phyloP scores from a whole-genome alignment of 352 stramenopile species.

The Phytopythium aichiense region DNA sequence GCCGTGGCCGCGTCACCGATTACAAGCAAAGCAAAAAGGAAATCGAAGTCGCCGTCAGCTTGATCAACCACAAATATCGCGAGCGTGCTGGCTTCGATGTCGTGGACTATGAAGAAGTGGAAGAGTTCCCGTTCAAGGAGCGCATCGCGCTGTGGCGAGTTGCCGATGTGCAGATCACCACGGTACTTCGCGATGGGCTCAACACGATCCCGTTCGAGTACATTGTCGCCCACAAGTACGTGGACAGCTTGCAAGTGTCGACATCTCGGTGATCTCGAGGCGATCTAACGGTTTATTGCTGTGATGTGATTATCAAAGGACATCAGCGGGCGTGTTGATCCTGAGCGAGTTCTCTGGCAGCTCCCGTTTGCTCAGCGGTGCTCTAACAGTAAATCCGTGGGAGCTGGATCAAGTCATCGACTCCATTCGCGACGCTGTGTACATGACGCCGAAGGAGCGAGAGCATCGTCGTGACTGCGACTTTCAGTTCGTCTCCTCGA shows the following conservation, averaged over 20 bases:
- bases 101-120: conserved; percentile 74
- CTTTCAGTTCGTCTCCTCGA: conserved; percentile 70
- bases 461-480: conserved; percentile 73
- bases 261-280: background rate
- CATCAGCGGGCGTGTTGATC: conserved; percentile 86
- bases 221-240: conserved; percentile 73
- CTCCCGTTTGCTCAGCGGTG: conserved; percentile 93
- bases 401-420: conserved; percentile 86
- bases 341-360: conserved; percentile 97
- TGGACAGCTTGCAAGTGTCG: background rate
- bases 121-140: conserved; percentile 65
- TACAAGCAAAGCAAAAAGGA: conserved; percentile 94
- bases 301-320: conserved; percentile 20
- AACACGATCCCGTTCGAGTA: conserved; percentile 84
- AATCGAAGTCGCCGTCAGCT: conserved; percentile 84
- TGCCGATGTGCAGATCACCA: conserved; percentile 72
- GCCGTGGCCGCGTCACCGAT: conserved; percentile 87
- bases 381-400: conserved; percentile 97
- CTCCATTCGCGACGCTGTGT: conserved; percentile 61
- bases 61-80: conserved; percentile 90
- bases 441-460: conserved; percentile 67
- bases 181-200: conserved; percentile 68
- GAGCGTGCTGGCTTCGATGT: conserved; percentile 45
- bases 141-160: conserved; percentile 76
- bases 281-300: background rate